Base-by-base conservation (phyloP, 1,284 basidiomycete genomes). In the Melampsora americana region DNA sequence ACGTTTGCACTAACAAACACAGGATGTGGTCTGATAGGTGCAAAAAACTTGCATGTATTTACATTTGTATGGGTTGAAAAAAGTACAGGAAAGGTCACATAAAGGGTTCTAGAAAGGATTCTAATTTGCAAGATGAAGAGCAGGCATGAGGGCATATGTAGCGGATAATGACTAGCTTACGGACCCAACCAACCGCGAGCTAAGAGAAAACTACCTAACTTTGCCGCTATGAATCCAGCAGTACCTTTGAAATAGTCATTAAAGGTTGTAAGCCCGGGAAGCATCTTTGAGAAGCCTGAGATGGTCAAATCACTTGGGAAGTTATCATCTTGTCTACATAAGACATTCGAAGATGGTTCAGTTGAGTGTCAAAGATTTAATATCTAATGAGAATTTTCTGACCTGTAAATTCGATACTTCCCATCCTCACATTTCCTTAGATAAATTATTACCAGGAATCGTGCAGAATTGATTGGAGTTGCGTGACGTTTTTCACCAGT, bases 241-340 rank as follows among this genome's bases (percentile, higher is more conserved):
- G 64, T 23, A 16, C 42, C 70, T 39, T 73, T 73, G 0, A 73
- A 35, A 9, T 35, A 12, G 70, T 65, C 62, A 48, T 44, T 73
- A 1, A 66, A 35, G 9, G 50, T 48, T 18, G 23, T 32, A 32
- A 73, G 62, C n/a, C 62, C 50, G 11, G 30, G 44, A 20, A 62
- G 3, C 28, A 64, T 60, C 7, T 32, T 11, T 23, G 70, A 48
- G 11, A 53, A 28, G 4, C 70, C 70, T 7, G 23, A 71, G 23
- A 62, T 53, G 4, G 69, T 71, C 2, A 73, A 50, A 59, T 73
- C 70, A 7, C 42, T 73, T 32, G 70, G 70, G 48, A 73, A 56
- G 39, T 73, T 73, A 30, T 73, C 70, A 6, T 66, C 44, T 73
- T 73, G 70, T 28, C 70, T 73, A n/a, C n/a, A n/a, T n/a, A 59